Conservation (phyloP, 2,329 filamentous ascomycete genomes). For the Teratosphaeria gauchensis region DNA sequence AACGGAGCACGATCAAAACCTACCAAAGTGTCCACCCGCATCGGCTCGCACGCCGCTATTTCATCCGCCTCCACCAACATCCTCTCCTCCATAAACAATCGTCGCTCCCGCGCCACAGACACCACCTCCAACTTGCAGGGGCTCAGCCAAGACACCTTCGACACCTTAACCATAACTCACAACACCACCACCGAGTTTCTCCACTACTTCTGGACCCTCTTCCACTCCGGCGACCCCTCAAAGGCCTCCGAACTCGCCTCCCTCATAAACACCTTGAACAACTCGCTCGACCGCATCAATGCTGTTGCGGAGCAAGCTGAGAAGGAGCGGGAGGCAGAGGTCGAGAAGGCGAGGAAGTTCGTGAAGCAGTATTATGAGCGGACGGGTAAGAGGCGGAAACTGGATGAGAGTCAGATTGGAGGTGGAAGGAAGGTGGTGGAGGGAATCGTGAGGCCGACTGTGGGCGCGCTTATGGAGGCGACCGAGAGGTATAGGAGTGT, state of each 20-base stretch:
- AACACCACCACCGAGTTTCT: conserved; percentile 91
- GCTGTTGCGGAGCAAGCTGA: conserved; percentile 75
- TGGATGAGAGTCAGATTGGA: conserved; percentile 54
- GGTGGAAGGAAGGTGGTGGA: conserved; percentile 70
- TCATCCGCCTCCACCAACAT: conserved; percentile 56
- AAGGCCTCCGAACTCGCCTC: conserved; percentile 72
- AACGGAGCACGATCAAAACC: conserved; percentile 6
- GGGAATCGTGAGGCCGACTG: conserved; percentile 65
- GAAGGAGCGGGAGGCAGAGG: conserved; percentile 51
- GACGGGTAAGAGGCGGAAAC: conserved; percentile 61
- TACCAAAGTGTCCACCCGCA: conserved; percentile 41
- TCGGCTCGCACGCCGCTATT: conserved; percentile 62
- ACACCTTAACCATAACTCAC: conserved; percentile 64
- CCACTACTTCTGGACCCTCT: conserved; percentile 94
- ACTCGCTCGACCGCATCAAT: conserved; percentile 68
- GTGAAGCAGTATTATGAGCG: conserved; percentile 60
- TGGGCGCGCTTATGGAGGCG: conserved; percentile 61
- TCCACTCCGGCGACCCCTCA: conserved; percentile 72
- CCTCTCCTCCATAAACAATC: conserved; percentile 53
- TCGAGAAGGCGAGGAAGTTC: conserved; percentile 58
- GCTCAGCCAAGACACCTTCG: conserved; percentile 42
- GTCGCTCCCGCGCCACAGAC: conserved; percentile 14
- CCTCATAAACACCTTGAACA: conserved; percentile 69
- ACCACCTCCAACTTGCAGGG: conserved; percentile 21
- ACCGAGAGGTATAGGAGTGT: conserved; percentile 61